Conservation (phyloP, 1,139 yeast species). For the Suhomyces chickasaworum region DNA sequence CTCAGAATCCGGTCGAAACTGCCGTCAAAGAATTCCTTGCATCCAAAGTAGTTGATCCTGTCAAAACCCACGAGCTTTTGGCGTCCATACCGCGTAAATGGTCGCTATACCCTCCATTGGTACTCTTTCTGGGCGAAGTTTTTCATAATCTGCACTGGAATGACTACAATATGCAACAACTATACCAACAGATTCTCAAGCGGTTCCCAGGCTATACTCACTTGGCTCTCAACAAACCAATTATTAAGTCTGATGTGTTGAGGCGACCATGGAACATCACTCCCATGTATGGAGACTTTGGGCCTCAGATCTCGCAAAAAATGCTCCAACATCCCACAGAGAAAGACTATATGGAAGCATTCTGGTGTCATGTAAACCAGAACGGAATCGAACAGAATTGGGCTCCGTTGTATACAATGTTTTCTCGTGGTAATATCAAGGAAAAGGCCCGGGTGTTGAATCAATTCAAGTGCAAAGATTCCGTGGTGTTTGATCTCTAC, state of each 20-base stretch:
- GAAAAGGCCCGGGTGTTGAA: constrained; percentile 69
- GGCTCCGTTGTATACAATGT: constrained; percentile 89
- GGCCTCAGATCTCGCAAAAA: constrained; percentile 37
- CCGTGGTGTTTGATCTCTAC: constrained; percentile 66
- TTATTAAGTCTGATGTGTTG: constrained; percentile 55
- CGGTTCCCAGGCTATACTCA: constrained; percentile 47
- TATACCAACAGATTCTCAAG: constrained; percentile 28
- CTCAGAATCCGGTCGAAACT: background rate
- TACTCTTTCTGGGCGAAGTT: constrained; percentile 52
- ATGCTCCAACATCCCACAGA: constrained; percentile 40
- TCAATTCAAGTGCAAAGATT: constrained; percentile 30
- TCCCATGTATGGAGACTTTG: constrained; percentile 70
- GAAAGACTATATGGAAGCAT: constrained; percentile 50
- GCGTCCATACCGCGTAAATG: constrained; percentile 50
- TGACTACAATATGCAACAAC: constrained; percentile 8
- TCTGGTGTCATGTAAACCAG: constrained; percentile 75
- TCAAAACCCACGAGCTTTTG: background rate
- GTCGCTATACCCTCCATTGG: constrained; percentile 68
- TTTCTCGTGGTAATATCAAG: constrained; percentile 83
- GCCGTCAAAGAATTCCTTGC: constrained; percentile 1
- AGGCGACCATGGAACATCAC: constrained; percentile 61
- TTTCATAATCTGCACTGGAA: constrained; percentile 43
- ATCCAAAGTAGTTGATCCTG: background rate
- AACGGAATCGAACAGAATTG: constrained; percentile 78
- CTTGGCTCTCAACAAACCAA: constrained; percentile 72